Base-by-base conservation (phyloP, 768 basidiomycete species). In the Cantharellus anzutake region DNA sequence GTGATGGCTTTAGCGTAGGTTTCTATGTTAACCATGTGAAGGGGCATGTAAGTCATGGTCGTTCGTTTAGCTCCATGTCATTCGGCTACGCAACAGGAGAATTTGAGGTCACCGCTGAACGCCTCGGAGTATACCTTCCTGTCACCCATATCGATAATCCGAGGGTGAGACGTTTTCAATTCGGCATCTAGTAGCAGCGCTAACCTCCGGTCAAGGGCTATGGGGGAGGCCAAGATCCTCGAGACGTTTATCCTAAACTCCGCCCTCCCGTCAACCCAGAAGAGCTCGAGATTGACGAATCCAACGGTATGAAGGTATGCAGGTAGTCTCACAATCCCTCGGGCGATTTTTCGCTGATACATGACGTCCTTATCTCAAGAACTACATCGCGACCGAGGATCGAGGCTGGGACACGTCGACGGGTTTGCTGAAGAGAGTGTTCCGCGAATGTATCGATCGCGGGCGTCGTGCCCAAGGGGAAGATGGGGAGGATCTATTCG, bases 391-490 rank as follows among this genome's bases (percentile, higher is more conserved):
- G 0, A 93, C 82, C 42, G 78, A 86, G 63, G 70, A 75, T 29
- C 84, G 86, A 3, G 61, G 67, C n/a, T 97, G 92, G 92, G 88
- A 90, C 63, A 94, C 92, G 0, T 91, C 85, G 2, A 83, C 82
- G 65, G 82, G 78, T 2, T 78, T 86, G 16, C 80, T 89, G 38
- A 76, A 89, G 35, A 78, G 85, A 29, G 80, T 78, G 0, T 73
- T 96, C 35, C 78, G 84, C 65, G 72, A 75, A 40, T 94, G 91
- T 70, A 89, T 97, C 62, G 80, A 85, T 40, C 69, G 80, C 7
- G 92, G 90, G 1, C 71, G 92, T 2, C 74, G 66, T 73, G 84
- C 63, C 76, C 82, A 60, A 64, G 77, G 40, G 70, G 73, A 80
- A 2, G 70, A 75, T 51, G 87, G 83, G 63, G 67, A 79, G 60